Evolutionary conservation across 2,329 filamentous ascomycete genomes (phyloP), one percentile per base, ranked within the genome.

Genomic region (Talaromyces albobiverticillius): DNA sequence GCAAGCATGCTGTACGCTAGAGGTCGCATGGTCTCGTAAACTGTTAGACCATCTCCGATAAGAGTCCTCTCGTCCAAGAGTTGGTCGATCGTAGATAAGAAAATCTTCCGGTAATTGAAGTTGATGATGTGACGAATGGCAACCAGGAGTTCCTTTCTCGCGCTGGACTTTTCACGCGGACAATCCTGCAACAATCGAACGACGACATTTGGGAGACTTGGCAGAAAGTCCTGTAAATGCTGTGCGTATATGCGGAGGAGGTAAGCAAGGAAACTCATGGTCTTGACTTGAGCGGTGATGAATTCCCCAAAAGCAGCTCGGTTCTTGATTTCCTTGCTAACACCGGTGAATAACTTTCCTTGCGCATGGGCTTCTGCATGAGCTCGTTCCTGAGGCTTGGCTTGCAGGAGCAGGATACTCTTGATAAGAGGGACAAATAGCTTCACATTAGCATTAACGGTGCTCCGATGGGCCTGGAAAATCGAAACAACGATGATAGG

Each of bases 81-180:
- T 67, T 96, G 91, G 61, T 97, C 91, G 61, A 99, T 96, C 71
- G 95, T 95, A 34, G 86, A 86, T 23, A 97, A 76, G 67, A 99
- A 99, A 51, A 97, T 95, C 67, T 91, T 93, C 54, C 94, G 81
- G 64, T 96, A 97, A 67, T 97, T 97, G 75, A 97, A 97, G 73
- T 97, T 99, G 71, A 99, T 96, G 63, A 99, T 96, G 67, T 99
- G 95, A 20, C 95, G 84, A 55, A 99, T 96, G 0, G 94, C 95
- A 50, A 99, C 94, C 41, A 99, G 77, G 18, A 99, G 79, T 71
- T 99, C 94, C 69, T 99, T 99, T 16, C 95, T 83, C 1, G 93
- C 90, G 2, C 88, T 88, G 0, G 93, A 96, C 67, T 96, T 96
- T 73, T 97, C 94, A 47, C 93, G 81, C 0, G 94, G 94, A 56